A percentile compares a stretch with the other conserved stretches of the same genome.
phyloP scores from a whole-genome alignment of 805 yeast genomes.

The Metschnikowia arizonensis region DNA sequence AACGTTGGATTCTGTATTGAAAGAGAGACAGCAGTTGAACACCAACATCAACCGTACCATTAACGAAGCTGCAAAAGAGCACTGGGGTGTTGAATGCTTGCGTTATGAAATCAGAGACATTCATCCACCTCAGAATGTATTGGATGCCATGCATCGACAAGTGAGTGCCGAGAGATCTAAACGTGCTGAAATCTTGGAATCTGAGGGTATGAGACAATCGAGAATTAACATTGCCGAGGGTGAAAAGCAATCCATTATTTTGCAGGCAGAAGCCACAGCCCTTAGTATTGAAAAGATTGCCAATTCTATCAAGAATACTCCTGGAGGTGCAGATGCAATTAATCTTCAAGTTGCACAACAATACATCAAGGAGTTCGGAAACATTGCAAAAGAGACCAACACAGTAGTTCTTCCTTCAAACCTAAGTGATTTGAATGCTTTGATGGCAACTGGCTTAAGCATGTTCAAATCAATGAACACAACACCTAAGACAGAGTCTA shows the following conservation, averaged over 20 bases:
- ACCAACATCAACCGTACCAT: constrained; percentile 69
- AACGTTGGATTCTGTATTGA: constrained; percentile 71
- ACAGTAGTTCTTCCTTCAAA: constrained; percentile 76
- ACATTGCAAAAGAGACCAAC: constrained; percentile 77
- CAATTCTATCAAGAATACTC: constrained; percentile 59
- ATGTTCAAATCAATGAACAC: constrained; percentile 54
- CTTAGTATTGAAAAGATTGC: constrained; percentile 64
- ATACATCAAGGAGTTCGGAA: constrained; percentile 76
- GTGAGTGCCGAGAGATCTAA: constrained; percentile 85
- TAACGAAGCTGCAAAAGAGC: constrained; percentile 75
- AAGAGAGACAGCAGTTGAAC: constrained; percentile 72
- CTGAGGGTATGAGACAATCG: constrained; percentile 64
- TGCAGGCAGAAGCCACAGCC: constrained; percentile 70
- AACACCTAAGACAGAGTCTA: not conserved
- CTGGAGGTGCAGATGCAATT: constrained; percentile 74
- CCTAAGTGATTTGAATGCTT: constrained; percentile 65
- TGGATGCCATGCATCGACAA: constrained; percentile 89
- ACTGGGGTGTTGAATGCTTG: constrained; percentile 80
- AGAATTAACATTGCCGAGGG: constrained; percentile 67
- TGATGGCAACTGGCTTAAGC: constrained; percentile 74
- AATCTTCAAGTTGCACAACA: constrained; percentile 77
- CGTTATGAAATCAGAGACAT: constrained; percentile 86
- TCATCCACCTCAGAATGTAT: constrained; percentile 79
- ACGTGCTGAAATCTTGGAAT: constrained; percentile 63
- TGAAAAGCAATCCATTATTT: constrained; percentile 64